Evolutionary conservation across 495 filamentous ascomycete genomes (phyloP).

Genomic region (Penicillium soppii): DNA sequence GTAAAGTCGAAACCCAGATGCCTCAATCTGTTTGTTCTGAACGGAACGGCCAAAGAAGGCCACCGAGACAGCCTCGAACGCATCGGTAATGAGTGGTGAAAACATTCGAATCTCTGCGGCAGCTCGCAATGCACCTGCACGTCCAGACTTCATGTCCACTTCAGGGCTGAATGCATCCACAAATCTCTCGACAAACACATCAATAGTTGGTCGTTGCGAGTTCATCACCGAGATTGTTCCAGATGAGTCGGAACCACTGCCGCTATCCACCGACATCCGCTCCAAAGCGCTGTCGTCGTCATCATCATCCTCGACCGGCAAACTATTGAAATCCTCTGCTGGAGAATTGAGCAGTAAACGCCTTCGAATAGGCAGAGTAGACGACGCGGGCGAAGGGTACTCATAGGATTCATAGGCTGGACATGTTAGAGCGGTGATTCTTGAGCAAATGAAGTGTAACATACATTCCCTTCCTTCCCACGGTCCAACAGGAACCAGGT

Average conservation of each 20-base stretch:
- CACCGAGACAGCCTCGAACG: conserved; percentile 42
- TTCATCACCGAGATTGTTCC: conserved; percentile 23
- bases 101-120: conserved; percentile 47
- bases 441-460: not conserved
- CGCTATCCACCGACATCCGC: conserved; percentile 16
- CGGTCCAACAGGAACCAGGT: conserved; percentile 22
- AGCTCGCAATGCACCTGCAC: conserved; percentile 41
- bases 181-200: conserved; percentile 46
- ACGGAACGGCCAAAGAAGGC: conserved; percentile 44
- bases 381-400: conserved; percentile 5
- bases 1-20: conserved; percentile 38
- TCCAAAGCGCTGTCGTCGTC: conserved; percentile 15
- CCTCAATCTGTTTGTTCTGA: conserved; percentile 38
- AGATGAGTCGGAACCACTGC: conserved; percentile 25
- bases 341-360: not conserved
- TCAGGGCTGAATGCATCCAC: conserved; percentile 47
- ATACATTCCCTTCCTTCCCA: conserved; percentile 35
- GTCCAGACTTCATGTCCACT: conserved; percentile 38
- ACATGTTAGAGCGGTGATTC: not conserved
- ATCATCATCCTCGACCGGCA: conserved; percentile 6
- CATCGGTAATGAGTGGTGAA: conserved; percentile 40
- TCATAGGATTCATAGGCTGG: conserved; percentile 21
- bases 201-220: conserved; percentile 30
- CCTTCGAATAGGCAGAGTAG: conserved; percentile 13
- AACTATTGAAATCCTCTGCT: conserved; percentile 13